Percentiles rank a stretch among this genome's conserved stretches.
Evolutionary conservation across 2,329 filamentous ascomycete genomes (phyloP).

Genomic region (Scedosporium apiospermum): DNA sequence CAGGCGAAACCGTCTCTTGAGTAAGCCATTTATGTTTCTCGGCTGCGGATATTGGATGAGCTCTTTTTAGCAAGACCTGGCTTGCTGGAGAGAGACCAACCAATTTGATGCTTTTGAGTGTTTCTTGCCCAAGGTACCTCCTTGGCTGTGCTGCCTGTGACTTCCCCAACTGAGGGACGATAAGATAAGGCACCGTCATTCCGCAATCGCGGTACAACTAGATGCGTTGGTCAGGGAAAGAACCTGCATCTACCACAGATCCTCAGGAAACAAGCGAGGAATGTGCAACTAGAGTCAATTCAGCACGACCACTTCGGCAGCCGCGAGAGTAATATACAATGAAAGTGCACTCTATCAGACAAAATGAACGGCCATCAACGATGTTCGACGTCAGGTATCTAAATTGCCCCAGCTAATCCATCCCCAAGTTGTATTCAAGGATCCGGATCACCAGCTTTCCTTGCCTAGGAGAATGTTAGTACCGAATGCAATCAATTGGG

Average conservation of each 20-base stretch:
- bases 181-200: too few species aligned
- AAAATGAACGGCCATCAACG: conserved; percentile 1
- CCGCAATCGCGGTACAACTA: too few species aligned
- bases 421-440: conserved; percentile 24
- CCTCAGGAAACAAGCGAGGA: not conserved
- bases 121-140: too few species aligned
- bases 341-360: conserved; percentile 1
- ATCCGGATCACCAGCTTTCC: conserved; percentile 44
- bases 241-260: too few species aligned
- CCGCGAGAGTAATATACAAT: conserved; percentile 4
- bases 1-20: too few species aligned
- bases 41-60: too few species aligned
- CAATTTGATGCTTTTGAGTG: too few species aligned
- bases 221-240: not conserved
- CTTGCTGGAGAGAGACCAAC: too few species aligned
- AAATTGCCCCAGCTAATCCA: not conserved
- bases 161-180: too few species aligned
- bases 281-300: conserved; percentile 1
- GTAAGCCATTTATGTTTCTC: too few species aligned
- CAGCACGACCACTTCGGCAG: not conserved
- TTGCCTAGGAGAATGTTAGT: conserved; percentile 32
- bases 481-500: not conserved
- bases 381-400: not conserved
- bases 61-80: too few species aligned
- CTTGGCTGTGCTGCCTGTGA: too few species aligned